Evolutionary conservation across 176 grass and related monocot genomes (phyloP), one percentile per base, ranked within the genome.

Genomic region (Rhynchospora pubera): DNA sequence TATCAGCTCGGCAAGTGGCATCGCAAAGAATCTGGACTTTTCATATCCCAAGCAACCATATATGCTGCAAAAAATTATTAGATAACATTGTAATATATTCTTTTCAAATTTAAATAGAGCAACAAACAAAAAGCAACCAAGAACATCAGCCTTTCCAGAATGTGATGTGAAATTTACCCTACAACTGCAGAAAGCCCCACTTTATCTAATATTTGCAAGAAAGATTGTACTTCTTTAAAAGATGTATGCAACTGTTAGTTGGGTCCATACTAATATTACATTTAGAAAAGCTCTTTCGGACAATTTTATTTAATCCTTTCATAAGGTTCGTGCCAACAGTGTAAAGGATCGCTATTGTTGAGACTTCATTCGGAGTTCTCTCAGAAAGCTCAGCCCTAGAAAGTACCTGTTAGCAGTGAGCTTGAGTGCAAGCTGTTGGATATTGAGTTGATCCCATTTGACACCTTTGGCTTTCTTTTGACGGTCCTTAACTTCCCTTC

Each of bases 11-110:
- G 96, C 96, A 83, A 99, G 96, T 79, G 92, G 96, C 55, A 91
- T 95, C 16, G 96, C 96, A 88, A 89, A 99, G 85, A 99, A 99
- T 81, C 96, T 93, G 39, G 96, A 94, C 79, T 87, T 99, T 42
- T 91, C 90, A 90, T 93, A 99, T 47, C 96, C 96, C 90, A 99
- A 87, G 87, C 96, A 99, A 68, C 96, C 96, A 28, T 99, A 99
- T 93, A 99, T 99, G 71, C 96, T 99, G 86, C 50, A 84, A 28
- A 26, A 84, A 55, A 58, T 24, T 21, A 83, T 85, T 88, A 47
- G 83, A 89, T 55, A 83, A 69, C 65, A 32, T 53, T 63, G 65
- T 86, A 72, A 90, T 68, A 87, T 42, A 5, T 23, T 44, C 22
- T 78, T 58, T 64, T 70, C 7, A 26, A 84, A 66, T 26, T 56